Evolutionary conservation across 2,329 filamentous ascomycete species (phyloP).

Genomic region (Ophiostoma quercus): DNA sequence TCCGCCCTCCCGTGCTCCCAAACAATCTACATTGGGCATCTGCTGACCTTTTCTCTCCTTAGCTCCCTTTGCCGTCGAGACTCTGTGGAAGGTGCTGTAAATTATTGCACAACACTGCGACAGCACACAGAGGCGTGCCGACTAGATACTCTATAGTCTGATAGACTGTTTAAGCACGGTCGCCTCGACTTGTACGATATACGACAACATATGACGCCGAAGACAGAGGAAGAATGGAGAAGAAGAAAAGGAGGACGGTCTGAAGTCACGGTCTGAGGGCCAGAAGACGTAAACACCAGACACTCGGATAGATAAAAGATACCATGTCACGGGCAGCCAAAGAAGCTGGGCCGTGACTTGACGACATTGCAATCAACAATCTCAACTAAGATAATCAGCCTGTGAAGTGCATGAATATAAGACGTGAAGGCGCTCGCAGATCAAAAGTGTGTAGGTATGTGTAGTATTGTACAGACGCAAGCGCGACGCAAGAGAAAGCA

Average conservation of each 20-base stretch:
- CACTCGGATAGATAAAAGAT: slow-evolving; percentile 3
- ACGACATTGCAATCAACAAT: background rate
- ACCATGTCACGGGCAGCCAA: slow-evolving; percentile 1
- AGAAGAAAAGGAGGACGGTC: background rate
- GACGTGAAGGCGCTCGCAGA: background rate
- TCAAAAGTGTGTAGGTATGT: background rate
- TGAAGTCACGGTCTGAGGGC: background rate
- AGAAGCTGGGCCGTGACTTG: slow-evolving; percentile 1
- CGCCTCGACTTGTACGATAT: slow-evolving; percentile 7
- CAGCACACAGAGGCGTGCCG: background rate
- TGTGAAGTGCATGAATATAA: background rate
- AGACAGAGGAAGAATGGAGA: background rate
- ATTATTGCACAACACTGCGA: background rate
- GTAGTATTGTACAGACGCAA: background rate
- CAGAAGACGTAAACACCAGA: background rate
- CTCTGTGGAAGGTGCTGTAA: slow-evolving; percentile 36
- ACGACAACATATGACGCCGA: background rate
- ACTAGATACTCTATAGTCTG: background rate
- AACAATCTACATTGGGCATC: background rate
- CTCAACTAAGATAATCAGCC: background rate
- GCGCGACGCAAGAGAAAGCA: background rate
- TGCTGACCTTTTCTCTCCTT: slow-evolving; percentile 9
- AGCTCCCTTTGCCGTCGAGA: slow-evolving; percentile 57
- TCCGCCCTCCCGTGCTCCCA: background rate
- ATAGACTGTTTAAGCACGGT: background rate